phyloP scores from a whole-genome alignment of 2,329 filamentous ascomycete species.

The Phoma sp. region DNA sequence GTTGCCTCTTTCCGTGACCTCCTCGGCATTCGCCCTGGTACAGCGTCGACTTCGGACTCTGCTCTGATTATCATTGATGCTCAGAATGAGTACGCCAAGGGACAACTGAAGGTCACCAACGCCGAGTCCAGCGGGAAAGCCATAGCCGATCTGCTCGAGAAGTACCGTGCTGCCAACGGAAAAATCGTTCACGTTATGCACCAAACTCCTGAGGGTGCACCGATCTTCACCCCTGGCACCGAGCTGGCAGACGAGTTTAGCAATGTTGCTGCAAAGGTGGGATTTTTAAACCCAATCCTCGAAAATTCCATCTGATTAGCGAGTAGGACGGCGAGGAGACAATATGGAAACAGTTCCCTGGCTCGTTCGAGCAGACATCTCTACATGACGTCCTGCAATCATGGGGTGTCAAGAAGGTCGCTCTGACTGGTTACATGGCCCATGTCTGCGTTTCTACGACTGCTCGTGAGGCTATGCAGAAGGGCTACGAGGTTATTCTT shows the following conservation, averaged over 20 bases:
- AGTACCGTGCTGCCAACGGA: constrained; percentile 63
- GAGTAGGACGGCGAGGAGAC: constrained; percentile 59
- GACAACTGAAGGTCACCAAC: constrained; percentile 64
- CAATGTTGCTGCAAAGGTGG: constrained; percentile 60
- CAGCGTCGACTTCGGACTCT: constrained; percentile 65
- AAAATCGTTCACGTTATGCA: constrained; percentile 70
- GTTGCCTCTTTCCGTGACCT: constrained; percentile 58
- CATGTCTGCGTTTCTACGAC: constrained; percentile 72
- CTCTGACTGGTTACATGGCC: constrained; percentile 69
- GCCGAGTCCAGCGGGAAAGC: constrained; percentile 62
- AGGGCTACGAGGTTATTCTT: constrained; percentile 69
- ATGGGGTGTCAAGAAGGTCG: constrained; percentile 64
- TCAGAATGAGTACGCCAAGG: constrained; percentile 72
- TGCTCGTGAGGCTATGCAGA: constrained; percentile 65
- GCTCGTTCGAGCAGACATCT: constrained; percentile 67
- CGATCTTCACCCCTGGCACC: constrained; percentile 71
- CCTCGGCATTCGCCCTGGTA: constrained; percentile 63
- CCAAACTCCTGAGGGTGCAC: constrained; percentile 65
- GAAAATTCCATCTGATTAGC: neutral
- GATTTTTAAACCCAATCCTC: neutral
- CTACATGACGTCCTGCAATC: constrained; percentile 63
- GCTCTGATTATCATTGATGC: constrained; percentile 73
- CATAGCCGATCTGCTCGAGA: constrained; percentile 65
- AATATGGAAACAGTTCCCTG: constrained; percentile 65
- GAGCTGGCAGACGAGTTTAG: constrained; percentile 66